phyloP scores from a whole-genome alignment of 768 basidiomycete genomes.

The Pleurotus cornucopiae region DNA sequence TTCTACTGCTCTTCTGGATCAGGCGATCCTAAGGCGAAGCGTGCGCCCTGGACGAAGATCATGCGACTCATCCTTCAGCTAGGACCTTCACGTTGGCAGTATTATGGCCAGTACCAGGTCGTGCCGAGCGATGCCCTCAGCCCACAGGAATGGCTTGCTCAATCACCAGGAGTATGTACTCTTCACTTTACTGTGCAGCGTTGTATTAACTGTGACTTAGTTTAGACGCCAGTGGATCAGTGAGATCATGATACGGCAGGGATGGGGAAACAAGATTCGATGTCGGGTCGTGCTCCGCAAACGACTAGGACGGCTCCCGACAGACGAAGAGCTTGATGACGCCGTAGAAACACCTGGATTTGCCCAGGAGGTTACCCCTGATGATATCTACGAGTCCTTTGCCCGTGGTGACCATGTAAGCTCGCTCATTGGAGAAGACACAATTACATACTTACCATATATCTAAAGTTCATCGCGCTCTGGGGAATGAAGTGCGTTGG shows the following conservation, averaged over 20 bases:
- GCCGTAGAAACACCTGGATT: background rate
- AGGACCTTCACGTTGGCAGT: slow-evolving; percentile 19
- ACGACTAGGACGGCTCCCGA: slow-evolving; percentile 19
- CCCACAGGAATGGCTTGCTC: slow-evolving; percentile 21
- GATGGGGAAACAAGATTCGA: slow-evolving; percentile 22
- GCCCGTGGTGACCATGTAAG: slow-evolving; percentile 27
- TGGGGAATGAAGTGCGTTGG: slow-evolving; percentile 38
- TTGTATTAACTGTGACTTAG: slow-evolving; percentile 8
- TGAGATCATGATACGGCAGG: slow-evolving; percentile 16
- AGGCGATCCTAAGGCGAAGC: background rate
- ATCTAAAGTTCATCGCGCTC: slow-evolving; percentile 23
- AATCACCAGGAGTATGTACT: background rate
- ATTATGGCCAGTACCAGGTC: slow-evolving; percentile 24
- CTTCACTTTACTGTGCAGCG: background rate
- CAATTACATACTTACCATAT: background rate
- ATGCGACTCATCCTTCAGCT: slow-evolving; percentile 14
- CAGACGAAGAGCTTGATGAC: slow-evolving; percentile 18
- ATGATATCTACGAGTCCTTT: slow-evolving; percentile 24
- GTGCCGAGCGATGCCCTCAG: slow-evolving; percentile 14
- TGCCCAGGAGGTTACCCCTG: slow-evolving; percentile 15
- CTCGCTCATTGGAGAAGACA: too few species aligned
- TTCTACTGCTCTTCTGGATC: slow-evolving; percentile 19
- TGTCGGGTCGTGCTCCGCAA: slow-evolving; percentile 16
- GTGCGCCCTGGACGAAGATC: background rate
- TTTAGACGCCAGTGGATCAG: slow-evolving; percentile 24